Percentiles rank a stretch among this genome's conserved stretches.
Evolutionary conservation across 495 filamentous ascomycete species (phyloP).

Genomic region (Bryoglossum gracile): DNA sequence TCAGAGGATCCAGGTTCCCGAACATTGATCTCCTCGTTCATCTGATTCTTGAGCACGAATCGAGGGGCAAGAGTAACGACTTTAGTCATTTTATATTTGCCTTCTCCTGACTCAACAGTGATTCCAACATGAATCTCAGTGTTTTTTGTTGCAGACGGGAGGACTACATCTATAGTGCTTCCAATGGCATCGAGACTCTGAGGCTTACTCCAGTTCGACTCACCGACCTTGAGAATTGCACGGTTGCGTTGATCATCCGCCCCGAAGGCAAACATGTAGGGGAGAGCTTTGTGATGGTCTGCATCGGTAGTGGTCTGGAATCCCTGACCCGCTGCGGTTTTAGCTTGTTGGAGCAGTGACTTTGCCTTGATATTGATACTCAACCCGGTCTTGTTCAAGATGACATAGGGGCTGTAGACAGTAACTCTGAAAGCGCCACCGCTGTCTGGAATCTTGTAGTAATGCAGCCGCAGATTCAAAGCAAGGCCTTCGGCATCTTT

Average conservation of each 20-base stretch:
- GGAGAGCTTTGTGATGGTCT: conserved; percentile 56
- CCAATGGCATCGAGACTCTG: conserved; percentile 99
- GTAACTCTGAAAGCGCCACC: conserved; percentile 95
- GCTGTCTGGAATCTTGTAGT: conserved; percentile 85
- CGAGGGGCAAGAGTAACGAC: conserved; percentile 89
- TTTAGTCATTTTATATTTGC: conserved; percentile 96
- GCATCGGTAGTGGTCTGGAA: conserved; percentile 24
- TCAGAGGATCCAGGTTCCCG: conserved; percentile 83
- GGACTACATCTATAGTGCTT: conserved; percentile 75
- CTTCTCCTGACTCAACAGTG: conserved; percentile 80
- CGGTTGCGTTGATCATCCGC: conserved; percentile 85
- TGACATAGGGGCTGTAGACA: conserved; percentile 85
- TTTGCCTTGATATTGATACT: conserved; percentile 86
- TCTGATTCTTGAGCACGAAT: conserved; percentile 90
- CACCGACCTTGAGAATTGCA: conserved; percentile 74
- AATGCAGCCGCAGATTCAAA: conserved; percentile 79
- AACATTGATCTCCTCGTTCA: conserved; percentile 79
- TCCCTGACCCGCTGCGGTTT: conserved; percentile 68
- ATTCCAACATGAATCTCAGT: conserved; percentile 86
- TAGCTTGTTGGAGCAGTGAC: conserved; percentile 72
- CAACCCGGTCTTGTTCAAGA: conserved; percentile 91
- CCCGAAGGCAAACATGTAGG: conserved; percentile 92
- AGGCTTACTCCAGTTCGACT: conserved; percentile 91
- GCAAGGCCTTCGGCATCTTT: conserved; percentile 76
- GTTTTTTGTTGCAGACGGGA: conserved; percentile 61